Conservation (phyloP, 768 basidiomycete species). For the Xanthoconium stramineum region DNA sequence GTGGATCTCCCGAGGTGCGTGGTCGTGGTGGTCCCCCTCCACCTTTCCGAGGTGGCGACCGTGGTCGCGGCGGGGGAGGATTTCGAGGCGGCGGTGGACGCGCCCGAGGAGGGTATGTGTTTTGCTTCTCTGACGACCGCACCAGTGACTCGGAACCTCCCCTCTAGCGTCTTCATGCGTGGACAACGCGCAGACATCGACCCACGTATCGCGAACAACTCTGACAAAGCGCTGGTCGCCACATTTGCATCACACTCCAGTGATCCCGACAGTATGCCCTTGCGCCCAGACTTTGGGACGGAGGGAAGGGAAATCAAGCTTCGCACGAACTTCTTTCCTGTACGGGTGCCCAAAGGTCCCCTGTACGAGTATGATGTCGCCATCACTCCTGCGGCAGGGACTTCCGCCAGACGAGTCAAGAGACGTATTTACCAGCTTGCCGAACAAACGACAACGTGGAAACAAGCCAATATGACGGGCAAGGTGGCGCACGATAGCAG, state of each 20-base stretch:
- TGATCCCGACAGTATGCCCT: conserved; percentile 35
- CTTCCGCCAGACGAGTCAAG: conserved; percentile 38
- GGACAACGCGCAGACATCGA: conserved; percentile 46
- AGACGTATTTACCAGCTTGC: conserved; percentile 48
- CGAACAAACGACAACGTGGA: conserved; percentile 41
- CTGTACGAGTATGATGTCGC: conserved; percentile 48
- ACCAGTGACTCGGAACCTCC: background rate
- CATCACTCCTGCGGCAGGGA: conserved; percentile 36
- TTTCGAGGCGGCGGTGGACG: conserved; percentile 25
- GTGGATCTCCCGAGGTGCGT: conserved; percentile 28
- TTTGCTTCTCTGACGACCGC: background rate
- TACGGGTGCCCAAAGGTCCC: conserved; percentile 44
- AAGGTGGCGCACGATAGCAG: conserved; percentile 47
- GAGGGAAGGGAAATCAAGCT: conserved; percentile 43
- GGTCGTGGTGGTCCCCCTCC: conserved; percentile 28
- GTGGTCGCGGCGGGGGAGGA: conserved; percentile 29
- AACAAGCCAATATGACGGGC: conserved; percentile 36
- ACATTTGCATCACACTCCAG: conserved; percentile 27
- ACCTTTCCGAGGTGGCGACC: conserved; percentile 27
- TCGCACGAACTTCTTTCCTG: conserved; percentile 52
- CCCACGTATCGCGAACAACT: conserved; percentile 44
- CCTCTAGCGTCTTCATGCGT: conserved; percentile 39
- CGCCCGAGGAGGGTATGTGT: conserved; percentile 40
- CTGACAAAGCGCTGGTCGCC: conserved; percentile 43
- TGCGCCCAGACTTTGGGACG: conserved; percentile 48